Evolutionary conservation across 2,329 filamentous ascomycete species (phyloP).

Genomic region (Aureobasidium sp.): DNA sequence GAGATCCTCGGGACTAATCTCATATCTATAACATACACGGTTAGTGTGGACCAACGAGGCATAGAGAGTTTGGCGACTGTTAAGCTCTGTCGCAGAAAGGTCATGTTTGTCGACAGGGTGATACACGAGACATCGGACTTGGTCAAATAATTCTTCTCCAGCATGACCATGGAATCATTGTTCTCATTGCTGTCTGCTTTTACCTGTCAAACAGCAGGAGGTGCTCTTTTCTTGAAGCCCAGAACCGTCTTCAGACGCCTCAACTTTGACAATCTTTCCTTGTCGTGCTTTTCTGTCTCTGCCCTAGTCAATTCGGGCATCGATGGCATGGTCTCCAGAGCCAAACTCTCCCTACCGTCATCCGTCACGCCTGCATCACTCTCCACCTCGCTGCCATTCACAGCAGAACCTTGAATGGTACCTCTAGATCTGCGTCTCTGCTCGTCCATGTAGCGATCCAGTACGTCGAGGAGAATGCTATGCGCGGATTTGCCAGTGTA

Average conservation of each 20-base stretch:
- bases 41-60: no score
- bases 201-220: neutral
- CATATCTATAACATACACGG: no score
- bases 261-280: constrained; percentile 29
- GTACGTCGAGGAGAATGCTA: constrained; percentile 27
- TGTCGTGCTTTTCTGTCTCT: constrained; percentile 28
- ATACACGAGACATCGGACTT: neutral
- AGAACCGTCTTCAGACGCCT: constrained; percentile 30
- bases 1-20: no score
- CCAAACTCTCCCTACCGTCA: constrained; percentile 11
- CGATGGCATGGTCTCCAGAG: neutral
- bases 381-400: neutral
- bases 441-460: constrained; percentile 27
- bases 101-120: neutral
- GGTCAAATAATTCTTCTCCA: neutral
- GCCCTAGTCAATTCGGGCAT: constrained; percentile 19
- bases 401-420: neutral
- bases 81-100: no score
- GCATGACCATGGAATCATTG: neutral
- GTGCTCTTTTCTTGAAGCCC: constrained; percentile 24
- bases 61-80: no score
- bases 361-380: constrained; percentile 15
- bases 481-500: constrained; percentile 27
- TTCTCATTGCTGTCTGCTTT: neutral
- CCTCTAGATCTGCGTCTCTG: constrained; percentile 24